Conservation (phyloP, 768 basidiomycete genomes). For the Kwoniella botswanensis region DNA sequence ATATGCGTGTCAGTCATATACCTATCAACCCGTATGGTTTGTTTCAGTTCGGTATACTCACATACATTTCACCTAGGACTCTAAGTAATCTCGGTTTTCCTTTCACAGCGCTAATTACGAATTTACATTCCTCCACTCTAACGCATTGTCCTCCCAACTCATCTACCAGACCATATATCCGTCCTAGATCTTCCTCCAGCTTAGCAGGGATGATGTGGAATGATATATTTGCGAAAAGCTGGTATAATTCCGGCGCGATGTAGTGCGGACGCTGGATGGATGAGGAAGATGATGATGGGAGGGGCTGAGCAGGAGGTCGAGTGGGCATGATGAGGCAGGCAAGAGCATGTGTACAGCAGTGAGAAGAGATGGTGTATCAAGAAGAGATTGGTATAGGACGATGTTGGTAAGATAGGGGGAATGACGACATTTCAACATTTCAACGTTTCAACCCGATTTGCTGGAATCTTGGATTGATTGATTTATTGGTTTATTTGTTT, state of each 20-base stretch:
- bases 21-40: background rate
- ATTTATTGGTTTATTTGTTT: background rate
- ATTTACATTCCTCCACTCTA: conserved; percentile 25
- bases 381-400: background rate
- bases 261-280: conserved; percentile 10
- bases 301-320: conserved; percentile 33
- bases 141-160: conserved; percentile 50
- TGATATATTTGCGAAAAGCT: conserved; percentile 47
- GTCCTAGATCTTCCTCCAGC: conserved; percentile 41
- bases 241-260: conserved; percentile 34
- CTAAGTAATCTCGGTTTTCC: conserved; percentile 46
- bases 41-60: conserved; percentile 13
- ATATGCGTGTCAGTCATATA: background rate
- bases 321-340: conserved; percentile 27
- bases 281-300: conserved; percentile 41
- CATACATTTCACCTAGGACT: conserved; percentile 39
- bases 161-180: conserved; percentile 44
- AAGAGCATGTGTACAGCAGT: background rate
- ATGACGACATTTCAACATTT: conserved; percentile 8
- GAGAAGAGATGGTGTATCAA: background rate
- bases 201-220: conserved; percentile 54
- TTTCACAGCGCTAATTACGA: conserved; percentile 46
- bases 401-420: background rate
- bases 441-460: background rate
- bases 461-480: background rate